phyloP scores from a whole-genome alignment of 345 rosid species.

The Euclidium syriacum region DNA sequence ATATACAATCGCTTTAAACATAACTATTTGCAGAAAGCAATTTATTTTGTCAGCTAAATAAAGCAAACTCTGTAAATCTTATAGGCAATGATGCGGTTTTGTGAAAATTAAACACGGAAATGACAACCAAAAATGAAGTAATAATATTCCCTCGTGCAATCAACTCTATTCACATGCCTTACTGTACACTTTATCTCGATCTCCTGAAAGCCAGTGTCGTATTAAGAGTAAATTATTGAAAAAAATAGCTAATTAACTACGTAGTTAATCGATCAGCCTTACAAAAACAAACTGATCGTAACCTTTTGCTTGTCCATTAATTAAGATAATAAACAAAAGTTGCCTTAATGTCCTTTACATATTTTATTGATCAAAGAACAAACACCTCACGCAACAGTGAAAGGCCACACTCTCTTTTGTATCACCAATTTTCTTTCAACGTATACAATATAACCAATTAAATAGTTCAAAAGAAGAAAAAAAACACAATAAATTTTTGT shows the following conservation, averaged over 20 bases:
- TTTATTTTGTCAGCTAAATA: background rate
- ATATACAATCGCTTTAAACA: too few relatives aligned
- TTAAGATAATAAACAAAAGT: slow-evolving; percentile 18
- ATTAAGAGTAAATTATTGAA: slow-evolving; percentile 18
- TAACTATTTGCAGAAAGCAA: too few relatives aligned
- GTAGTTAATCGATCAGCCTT: slow-evolving; percentile 12
- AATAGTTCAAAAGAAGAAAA: too few relatives aligned
- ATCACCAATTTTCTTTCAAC: background rate
- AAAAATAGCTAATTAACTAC: background rate
- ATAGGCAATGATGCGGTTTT: slow-evolving; percentile 7
- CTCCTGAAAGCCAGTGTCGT: slow-evolving; percentile 36
- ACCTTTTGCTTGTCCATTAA: slow-evolving; percentile 14
- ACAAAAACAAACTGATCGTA: slow-evolving; percentile 26
- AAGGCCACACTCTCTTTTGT: slow-evolving; percentile 15
- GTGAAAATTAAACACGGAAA: slow-evolving; percentile 8
- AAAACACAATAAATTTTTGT: too few relatives aligned
- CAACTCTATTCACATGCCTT: slow-evolving; percentile 32
- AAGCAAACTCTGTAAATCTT: background rate
- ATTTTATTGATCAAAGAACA: slow-evolving; percentile 18
- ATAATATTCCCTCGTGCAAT: slow-evolving; percentile 36
- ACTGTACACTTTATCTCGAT: slow-evolving; percentile 30
- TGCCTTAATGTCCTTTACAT: slow-evolving; percentile 4
- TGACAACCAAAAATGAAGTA: slow-evolving; percentile 35
- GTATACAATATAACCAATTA: background rate
- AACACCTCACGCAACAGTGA: slow-evolving; percentile 29